phyloP scores from a whole-genome alignment of 108 stramenopile genomes.

The Schizochytrium sp. region DNA sequence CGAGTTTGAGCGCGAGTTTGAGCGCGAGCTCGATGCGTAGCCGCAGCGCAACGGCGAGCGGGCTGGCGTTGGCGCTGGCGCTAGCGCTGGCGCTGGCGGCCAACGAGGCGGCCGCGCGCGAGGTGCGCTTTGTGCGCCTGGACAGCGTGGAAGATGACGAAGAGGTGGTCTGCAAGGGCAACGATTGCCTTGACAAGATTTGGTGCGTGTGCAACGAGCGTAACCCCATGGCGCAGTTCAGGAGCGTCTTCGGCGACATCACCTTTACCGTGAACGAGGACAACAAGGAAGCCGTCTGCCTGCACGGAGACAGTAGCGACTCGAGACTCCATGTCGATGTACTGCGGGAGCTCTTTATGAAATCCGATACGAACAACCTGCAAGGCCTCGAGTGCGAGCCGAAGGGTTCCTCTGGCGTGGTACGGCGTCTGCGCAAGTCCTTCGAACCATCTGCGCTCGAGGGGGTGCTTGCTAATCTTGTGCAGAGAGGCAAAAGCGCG shows the following conservation, averaged over 20 bases:
- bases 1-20: too few relatives aligned
- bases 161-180: not conserved
- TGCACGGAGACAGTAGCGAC: not conserved
- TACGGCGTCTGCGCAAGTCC: not conserved
- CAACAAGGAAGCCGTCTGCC: not conserved
- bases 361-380: not conserved
- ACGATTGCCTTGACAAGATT: not conserved
- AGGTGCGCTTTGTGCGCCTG: too few relatives aligned
- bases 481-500: not conserved
- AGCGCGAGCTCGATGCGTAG: too few relatives aligned
- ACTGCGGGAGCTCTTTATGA: not conserved
- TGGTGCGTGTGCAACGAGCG: not conserved
- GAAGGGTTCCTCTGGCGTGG: not conserved
- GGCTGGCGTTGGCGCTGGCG: too few relatives aligned
- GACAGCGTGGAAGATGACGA: not conserved
- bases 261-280: not conserved
- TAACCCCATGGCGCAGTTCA: not conserved
- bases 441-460: not conserved
- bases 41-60: too few relatives aligned
- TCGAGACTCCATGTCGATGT: not conserved
- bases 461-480: not conserved
- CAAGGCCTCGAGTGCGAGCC: not conserved
- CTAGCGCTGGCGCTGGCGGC: too few relatives aligned
- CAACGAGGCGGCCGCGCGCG: too few relatives aligned
- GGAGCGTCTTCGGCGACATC: not conserved